Percentiles rank a stretch among this genome's conserved stretches.
Conservation (phyloP, 306 rosid genomes). For the Boehmeria nivea region DNA sequence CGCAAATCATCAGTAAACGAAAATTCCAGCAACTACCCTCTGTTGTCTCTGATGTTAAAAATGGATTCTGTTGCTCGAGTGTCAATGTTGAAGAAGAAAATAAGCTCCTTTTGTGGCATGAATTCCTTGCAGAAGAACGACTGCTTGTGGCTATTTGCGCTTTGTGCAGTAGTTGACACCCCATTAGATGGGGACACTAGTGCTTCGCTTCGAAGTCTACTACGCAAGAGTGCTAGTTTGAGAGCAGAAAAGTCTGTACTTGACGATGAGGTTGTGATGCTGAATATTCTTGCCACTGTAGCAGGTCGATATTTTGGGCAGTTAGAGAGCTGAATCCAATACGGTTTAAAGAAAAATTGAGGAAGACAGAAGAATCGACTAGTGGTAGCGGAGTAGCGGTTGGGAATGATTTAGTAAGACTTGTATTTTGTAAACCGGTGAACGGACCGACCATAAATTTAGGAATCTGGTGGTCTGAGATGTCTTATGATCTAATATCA, state of each 20-base stretch:
- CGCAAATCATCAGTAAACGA: constrained; percentile 23
- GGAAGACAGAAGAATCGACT: too few relatives aligned
- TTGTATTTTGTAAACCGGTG: too few relatives aligned
- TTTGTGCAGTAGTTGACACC: constrained; percentile 65
- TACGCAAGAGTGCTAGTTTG: constrained; percentile 69
- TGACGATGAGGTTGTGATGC: constrained; percentile 68
- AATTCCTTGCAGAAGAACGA: constrained; percentile 41
- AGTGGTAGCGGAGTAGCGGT: too few relatives aligned
- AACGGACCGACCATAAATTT: too few relatives aligned
- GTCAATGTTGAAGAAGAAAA: constrained; percentile 52
- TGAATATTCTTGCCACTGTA: constrained; percentile 66
- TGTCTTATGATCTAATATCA: too few relatives aligned
- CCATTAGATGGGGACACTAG: constrained; percentile 67
- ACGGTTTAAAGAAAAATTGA: too few relatives aligned
- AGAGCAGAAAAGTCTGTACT: constrained; percentile 53
- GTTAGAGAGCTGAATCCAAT: constrained; percentile 32
- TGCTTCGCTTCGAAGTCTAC: constrained; percentile 68
- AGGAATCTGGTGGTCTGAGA: too few relatives aligned
- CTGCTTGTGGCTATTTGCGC: constrained; percentile 73
- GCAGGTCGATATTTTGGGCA: constrained; percentile 81
- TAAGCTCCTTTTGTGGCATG: constrained; percentile 32
- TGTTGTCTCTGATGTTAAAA: constrained; percentile 41
- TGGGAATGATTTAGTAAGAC: too few relatives aligned
- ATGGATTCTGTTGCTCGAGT: constrained; percentile 57
- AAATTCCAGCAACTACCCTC: constrained; percentile 39